phyloP scores from a whole-genome alignment of 768 basidiomycete genomes.

The Leccinum boreale region DNA sequence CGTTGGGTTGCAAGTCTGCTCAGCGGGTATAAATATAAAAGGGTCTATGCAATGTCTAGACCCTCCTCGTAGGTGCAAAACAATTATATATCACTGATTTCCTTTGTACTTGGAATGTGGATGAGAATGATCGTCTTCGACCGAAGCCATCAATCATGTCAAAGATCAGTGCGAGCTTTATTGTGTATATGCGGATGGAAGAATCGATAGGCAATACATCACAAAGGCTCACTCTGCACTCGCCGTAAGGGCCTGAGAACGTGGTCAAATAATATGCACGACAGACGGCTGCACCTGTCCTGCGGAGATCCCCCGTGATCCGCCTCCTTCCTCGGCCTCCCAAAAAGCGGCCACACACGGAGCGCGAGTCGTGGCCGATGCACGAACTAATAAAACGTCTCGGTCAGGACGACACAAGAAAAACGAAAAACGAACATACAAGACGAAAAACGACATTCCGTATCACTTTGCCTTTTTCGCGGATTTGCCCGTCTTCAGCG shows the following conservation, averaged over 20 bases:
- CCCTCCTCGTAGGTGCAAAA: neutral
- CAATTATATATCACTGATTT: neutral
- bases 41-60: neutral
- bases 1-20: neutral
- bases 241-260: neutral
- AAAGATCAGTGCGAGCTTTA: too few species aligned
- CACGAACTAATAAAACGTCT: neutral
- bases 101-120: neutral
- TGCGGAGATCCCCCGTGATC: neutral
- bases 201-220: neutral
- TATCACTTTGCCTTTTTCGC: slow-evolving; percentile 26
- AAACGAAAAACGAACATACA: slow-evolving; percentile 5
- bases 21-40: neutral
- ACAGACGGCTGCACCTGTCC: neutral
- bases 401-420: neutral
- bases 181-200: neutral
- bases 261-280: neutral
- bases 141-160: too few species aligned
- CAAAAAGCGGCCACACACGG: neutral
- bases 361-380: neutral
- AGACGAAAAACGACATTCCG: neutral
- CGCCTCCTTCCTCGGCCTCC: neutral
- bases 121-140: neutral
- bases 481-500: slow-evolving; percentile 22
- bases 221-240: neutral